A percentile compares a stretch with the other conserved stretches of the same genome.
These are phyloP conservation scores for Onygenales sp. DNA, from an alignment of 2,329 filamentous ascomycete species.

Conservation along the genomic window DNA sequence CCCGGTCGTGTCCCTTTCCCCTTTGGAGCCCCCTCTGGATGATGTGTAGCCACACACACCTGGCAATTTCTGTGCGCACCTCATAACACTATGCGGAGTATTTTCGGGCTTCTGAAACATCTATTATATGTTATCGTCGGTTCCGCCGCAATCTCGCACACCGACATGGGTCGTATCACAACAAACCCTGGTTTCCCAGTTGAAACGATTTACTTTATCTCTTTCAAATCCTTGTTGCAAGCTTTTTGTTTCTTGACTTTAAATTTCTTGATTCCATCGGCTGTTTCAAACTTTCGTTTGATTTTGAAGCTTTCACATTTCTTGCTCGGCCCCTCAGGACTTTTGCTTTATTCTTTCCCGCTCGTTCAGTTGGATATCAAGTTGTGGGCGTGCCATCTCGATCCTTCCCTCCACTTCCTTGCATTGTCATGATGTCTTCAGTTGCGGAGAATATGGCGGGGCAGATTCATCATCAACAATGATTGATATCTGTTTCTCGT, in stretches of 20 bases:
- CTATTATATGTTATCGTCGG: not conserved
- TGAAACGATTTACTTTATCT: not conserved
- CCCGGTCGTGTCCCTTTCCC: constrained; percentile 1
- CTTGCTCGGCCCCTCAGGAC: not conserved
- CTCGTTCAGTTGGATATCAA: not conserved
- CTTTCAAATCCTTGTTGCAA: not conserved
- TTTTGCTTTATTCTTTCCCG: not conserved
- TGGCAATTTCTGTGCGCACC: too few species aligned
- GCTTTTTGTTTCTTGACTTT: not conserved
- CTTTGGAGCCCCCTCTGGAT: not conserved
- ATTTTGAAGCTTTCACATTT: not conserved
- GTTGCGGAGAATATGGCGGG: too few species aligned
- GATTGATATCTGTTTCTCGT: too few species aligned
- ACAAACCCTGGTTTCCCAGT: not conserved
- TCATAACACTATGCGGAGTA: too few species aligned
- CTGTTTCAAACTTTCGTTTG: not conserved
- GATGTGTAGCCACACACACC: not conserved
- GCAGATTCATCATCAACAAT: too few species aligned
- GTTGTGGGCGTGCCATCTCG: not conserved
- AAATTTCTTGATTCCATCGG: too few species aligned
- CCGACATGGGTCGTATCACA: not conserved
- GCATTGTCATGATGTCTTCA: too few species aligned
- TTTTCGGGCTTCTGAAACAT: not conserved
- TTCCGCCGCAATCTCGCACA: not conserved
- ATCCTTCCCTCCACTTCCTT: not conserved